Base-by-base conservation (phyloP, 2,329 filamentous ascomycete species). In the Chaetomiaceae sp. region DNA sequence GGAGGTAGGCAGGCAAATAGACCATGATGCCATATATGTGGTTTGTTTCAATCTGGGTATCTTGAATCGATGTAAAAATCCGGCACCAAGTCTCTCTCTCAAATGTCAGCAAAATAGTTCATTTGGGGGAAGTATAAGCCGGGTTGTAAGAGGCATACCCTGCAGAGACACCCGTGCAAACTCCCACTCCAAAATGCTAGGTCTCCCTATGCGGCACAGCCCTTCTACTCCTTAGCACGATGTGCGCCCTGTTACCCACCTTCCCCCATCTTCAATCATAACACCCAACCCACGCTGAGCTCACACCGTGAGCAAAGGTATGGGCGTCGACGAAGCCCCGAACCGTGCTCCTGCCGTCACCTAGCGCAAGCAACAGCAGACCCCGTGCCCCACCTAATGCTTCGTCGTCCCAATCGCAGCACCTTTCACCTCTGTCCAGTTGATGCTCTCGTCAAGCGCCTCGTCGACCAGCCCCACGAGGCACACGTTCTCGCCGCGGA, bases 401-500 rank as follows among this genome's bases (percentile, higher is more conserved):
- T 94, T 96, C 64, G 90, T 91, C 48, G 84, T 84, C 53, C 89
- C 89, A 64, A 97, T 87, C 27, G 87, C 83, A 54, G 85, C 83
- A 4, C 92, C 92, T 67, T 87, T 86, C 34, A 99, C 94, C 69
- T 95, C 85, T 18, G 80, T 78, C 94, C 94, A 99, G 73, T 96
- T 86, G 66, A 99, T 97, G 63, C 86, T 90, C 34, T 78, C 80
- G 72, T 99, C 94, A 54, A 97, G 75, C 62, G 87, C 80, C 71
- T 96, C 91, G 69, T 99, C 90, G 29, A 99, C 85, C 53, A 95
- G 75, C 2, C 94, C 94, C 53, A 94, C 88, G 14, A 95, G 79
- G 57, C 90, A 91, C 43, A 99, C 92, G 66, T 95, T 96, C 69
- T 99, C 94, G 48, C 94, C 94, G 55, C 94, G 82, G 53, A 99